Percentiles rank a stretch among this genome's conserved stretches.
Evolutionary conservation across 1,284 basidiomycete genomes (phyloP).

Genomic region (Tetrapyrgos nigripes): DNA sequence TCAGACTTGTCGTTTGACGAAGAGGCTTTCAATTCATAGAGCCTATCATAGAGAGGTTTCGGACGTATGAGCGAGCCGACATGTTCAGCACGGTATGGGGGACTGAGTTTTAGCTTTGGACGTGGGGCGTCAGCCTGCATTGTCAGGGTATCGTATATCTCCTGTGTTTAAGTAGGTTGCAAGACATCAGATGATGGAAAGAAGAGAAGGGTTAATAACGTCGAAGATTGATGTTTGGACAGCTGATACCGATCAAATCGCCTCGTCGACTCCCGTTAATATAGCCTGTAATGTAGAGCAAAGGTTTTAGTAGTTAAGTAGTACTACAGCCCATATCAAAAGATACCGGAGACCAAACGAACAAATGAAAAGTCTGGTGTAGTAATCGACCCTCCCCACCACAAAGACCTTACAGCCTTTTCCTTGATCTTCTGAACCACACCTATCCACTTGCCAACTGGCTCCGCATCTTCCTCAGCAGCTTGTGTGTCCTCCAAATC

Average conservation of each 20-base stretch:
- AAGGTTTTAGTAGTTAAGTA: no score
- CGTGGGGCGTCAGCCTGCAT: no score
- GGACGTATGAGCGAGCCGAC: conserved; percentile 70
- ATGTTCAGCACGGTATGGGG: conserved; percentile 62
- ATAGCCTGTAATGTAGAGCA: no score
- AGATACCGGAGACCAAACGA: not conserved
- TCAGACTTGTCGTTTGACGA: conserved; percentile 47
- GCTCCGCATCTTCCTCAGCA: not conserved
- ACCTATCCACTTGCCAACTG: not conserved
- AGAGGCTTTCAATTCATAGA: conserved; percentile 48
- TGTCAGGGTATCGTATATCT: no score
- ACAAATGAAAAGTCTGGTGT: not conserved
- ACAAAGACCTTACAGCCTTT: not conserved
- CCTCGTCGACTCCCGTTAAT: no score
- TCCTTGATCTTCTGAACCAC: not conserved
- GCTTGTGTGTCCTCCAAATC: not conserved
- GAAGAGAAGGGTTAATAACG: no score
- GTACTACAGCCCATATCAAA: no score
- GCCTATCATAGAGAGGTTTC: conserved; percentile 51
- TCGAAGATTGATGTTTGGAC: no score
- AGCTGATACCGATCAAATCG: no score
- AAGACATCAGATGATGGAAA: no score
- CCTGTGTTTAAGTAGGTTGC: no score
- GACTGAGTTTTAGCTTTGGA: no score
- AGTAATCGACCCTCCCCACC: not conserved